phyloP scores from a whole-genome alignment of 768 basidiomycete genomes.

The Termitomyces heimii region DNA sequence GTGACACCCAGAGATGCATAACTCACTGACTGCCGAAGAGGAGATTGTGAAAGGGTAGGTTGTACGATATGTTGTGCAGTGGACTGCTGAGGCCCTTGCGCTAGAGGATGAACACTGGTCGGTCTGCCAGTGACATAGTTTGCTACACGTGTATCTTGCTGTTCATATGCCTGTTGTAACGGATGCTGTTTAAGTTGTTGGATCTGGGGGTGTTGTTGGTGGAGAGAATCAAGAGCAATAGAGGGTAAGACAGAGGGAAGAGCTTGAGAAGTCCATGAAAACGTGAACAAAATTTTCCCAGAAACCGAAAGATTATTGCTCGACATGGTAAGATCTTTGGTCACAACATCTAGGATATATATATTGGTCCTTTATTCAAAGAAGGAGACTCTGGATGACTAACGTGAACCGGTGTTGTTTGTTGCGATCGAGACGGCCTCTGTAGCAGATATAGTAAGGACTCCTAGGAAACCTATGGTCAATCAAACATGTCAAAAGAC shows the following conservation, averaged over 20 bases:
- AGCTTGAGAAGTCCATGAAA: conserved; percentile 35
- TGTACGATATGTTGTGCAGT: not conserved
- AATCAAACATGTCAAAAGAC: conserved; percentile 17
- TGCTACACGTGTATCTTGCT: conserved; percentile 7
- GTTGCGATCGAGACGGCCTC: conserved; percentile 47
- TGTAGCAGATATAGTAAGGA: conserved; percentile 48
- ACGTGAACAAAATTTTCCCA: conserved; percentile 72
- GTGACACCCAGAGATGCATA: conserved; percentile 17
- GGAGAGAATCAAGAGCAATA: not conserved
- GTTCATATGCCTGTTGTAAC: conserved; percentile 2
- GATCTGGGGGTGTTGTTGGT: not conserved
- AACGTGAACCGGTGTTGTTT: conserved; percentile 33
- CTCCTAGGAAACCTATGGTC: conserved; percentile 46
- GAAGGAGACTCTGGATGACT: conserved; percentile 11
- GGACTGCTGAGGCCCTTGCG: conserved; percentile 8
- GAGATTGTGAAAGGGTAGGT: conserved; percentile 9
- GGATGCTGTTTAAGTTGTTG: not conserved
- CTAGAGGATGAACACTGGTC: conserved; percentile 7
- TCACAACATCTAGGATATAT: conserved; percentile 50
- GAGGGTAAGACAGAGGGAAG: conserved; percentile 15
- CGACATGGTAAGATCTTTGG: conserved; percentile 66
- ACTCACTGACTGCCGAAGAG: conserved; percentile 21
- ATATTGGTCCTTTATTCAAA: conserved; percentile 18
- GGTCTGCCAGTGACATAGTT: conserved; percentile 6
- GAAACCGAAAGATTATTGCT: conserved; percentile 76